Evolutionary conservation across 176 grass and related monocot species (phyloP), one percentile per base, ranked within the genome.

Genomic region (Juncus effusus): DNA sequence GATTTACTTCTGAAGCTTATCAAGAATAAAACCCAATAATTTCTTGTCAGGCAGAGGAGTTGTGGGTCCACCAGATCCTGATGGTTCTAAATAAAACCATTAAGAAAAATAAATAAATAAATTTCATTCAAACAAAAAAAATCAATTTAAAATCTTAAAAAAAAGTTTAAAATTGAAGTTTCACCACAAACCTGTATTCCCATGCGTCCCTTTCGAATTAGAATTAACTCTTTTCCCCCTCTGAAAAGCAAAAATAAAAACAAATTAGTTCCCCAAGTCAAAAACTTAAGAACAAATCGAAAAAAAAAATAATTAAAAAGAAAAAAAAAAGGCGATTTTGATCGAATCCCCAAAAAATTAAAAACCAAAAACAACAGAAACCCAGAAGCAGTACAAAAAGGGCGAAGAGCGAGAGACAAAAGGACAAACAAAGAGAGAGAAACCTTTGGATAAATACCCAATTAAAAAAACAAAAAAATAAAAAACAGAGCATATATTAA

Each of bases 31-130:
- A 77, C 82, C n/a, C 79, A 99, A 70, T 81, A 99, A 85, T 83
- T 99, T 99, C 84, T 87, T 99, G 85, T 99, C 86, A 13, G 89
- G 95, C 85, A 99, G 69, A 78, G 89, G 86, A 53, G 89, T 99
- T 38, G 83, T 94, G 89, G 95, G 85, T 42, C 95, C 94, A 28
- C 95, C 44, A 39, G 85, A 81, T 79, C 92, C 85, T 87, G 82
- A 87, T 63, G 56, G 80, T 62, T 82, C 80, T 82, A 77, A 70
- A 56, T 10, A 28, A 28, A 85, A 77, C 76, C 59, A 74, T 62
- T 67, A 49, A 67, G 61, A 78, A 64, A 40, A 76, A 69, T 78
- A 57, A 38, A 80, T 59, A 36, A 53, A 75, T 51, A 65, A 72
- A 42, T 47, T 44, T 79, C 76, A 72, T 28, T 28, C 19, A 28